phyloP scores from a whole-genome alignment of 495 filamentous ascomycete genomes.

The Chaetomidium leptoderma region DNA sequence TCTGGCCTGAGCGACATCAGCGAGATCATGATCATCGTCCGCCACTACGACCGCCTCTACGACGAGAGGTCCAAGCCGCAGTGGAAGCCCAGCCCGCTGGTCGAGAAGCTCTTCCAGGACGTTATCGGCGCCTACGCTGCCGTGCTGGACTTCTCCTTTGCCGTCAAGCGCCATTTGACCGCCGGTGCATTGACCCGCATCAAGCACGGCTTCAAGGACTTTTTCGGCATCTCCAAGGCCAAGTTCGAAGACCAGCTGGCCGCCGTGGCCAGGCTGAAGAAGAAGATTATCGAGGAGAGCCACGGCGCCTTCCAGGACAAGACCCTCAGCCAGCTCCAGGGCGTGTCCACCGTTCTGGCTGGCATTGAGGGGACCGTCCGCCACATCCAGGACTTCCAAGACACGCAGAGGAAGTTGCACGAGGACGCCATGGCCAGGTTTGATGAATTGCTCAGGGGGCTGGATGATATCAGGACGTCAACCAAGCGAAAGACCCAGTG shows the following conservation, averaged over 20 bases:
- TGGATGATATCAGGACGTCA: conserved; percentile 22
- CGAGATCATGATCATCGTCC: conserved; percentile 33
- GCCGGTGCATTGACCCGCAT: conserved; percentile 21
- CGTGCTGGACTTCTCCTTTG: conserved; percentile 27
- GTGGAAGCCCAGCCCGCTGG: conserved; percentile 24
- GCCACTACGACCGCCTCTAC: conserved; percentile 30
- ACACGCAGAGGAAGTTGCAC: conserved; percentile 19
- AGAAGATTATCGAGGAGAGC: conserved; percentile 29
- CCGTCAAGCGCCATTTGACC: conserved; percentile 26
- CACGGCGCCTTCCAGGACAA: conserved; percentile 30
- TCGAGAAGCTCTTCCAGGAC: conserved; percentile 31
- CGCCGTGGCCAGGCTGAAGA: conserved; percentile 21
- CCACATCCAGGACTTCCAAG: conserved; percentile 21
- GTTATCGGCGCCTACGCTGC: conserved; percentile 22
- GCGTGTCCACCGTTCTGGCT: conserved; percentile 15
- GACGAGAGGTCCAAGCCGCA: conserved; percentile 22
- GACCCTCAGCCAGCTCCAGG: conserved; percentile 22
- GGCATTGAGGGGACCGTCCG: conserved; percentile 20
- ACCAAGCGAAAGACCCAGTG: conserved; percentile 27
- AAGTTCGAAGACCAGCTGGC: conserved; percentile 27
- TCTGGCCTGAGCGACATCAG: conserved; percentile 27
- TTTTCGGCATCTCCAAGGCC: conserved; percentile 23
- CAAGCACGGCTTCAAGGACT: conserved; percentile 31
- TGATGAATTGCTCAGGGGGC: conserved; percentile 16
- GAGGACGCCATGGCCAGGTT: conserved; percentile 16